Base-by-base conservation (phyloP, 495 filamentous ascomycete species). In the Daldinia childiae region DNA sequence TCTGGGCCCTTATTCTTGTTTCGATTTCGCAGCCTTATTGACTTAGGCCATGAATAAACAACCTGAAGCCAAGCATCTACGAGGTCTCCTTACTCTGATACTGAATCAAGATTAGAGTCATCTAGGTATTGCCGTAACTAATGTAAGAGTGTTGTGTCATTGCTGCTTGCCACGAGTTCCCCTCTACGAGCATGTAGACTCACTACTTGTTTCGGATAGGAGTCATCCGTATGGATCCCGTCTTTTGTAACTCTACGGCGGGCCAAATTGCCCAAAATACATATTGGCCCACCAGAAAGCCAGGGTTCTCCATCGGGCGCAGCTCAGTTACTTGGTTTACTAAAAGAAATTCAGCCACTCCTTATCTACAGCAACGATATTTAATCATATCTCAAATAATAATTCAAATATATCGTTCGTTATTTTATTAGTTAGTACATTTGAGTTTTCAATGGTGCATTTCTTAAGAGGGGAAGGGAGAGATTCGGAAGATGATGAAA, bases 191-290 rank as follows among this genome's bases (percentile, higher is more conserved):
- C 62, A 17, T 6, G 58, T 59, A 50, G 41, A 59, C 41, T 62
- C 64, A 66, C 50, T 73, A 54, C 71, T 66, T 58, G 62, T 73
- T 73, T 73, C 71, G 66, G 71, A 66, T 69, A 73, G 52, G 71
- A 69, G 71, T 69, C 66, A 69, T 64, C 71, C 71, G 66, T 69
- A 73, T 50, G 36, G 38, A 43, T 60, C 57, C 71, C 62, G 66
- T 58, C 58, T 63, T 58, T 59, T 68, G 39, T 51, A 27, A 59
- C 54, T 51, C 17, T 17, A 56, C 62, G 43, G 58, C 62, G 59
- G 64, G 65, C 56, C 56, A 66, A 50, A 57, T 43, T 52, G 61
- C 57, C 48, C 57, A 30, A 64, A 45, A 45, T 63, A 59, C 36
- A 34, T 52, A 45, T 62, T 38, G 62, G 15, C 24, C 51, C 66